Evolutionary conservation across 2,329 filamentous ascomycete genomes (phyloP).

Genomic region (Pseudogymnoascus sp.): DNA sequence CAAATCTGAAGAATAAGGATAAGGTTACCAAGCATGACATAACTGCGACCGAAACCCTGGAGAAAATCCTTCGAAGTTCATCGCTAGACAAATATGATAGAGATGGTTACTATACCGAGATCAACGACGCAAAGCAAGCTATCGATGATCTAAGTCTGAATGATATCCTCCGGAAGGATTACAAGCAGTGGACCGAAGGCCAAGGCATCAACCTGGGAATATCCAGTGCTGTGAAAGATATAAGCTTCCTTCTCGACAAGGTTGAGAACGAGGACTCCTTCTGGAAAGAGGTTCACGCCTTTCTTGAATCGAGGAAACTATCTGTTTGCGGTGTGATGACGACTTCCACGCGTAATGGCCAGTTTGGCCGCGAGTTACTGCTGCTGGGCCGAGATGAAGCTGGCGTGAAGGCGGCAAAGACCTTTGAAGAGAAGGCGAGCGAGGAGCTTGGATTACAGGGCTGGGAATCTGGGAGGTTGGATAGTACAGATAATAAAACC

Average conservation of each 20-base stretch:
- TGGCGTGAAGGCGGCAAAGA: conserved; percentile 43
- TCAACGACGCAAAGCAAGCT: conserved; percentile 60
- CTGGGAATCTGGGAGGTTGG: conserved; percentile 45
- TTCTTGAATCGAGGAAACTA: conserved; percentile 49
- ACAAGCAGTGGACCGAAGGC: conserved; percentile 66
- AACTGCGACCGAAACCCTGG: conserved; percentile 50
- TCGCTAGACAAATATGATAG: conserved; percentile 42
- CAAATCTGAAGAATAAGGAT: conserved; percentile 51
- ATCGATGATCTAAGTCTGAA: conserved; percentile 52
- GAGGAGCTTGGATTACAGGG: conserved; percentile 48
- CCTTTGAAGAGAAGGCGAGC: conserved; percentile 43
- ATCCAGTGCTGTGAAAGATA: conserved; percentile 54
- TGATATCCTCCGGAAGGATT: conserved; percentile 73
- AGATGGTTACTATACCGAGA: conserved; percentile 48
- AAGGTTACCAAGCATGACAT: conserved; percentile 61
- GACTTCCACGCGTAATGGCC: conserved; percentile 44
- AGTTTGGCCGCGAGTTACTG: conserved; percentile 60
- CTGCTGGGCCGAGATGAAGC: conserved; percentile 52
- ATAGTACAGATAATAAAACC: conserved; percentile 32
- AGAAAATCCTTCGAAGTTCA: conserved; percentile 38
- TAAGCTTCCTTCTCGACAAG: conserved; percentile 54
- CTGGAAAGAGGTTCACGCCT: conserved; percentile 41
- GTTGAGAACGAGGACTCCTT: conserved; percentile 39
- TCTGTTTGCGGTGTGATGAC: conserved; percentile 65
- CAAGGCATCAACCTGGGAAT: conserved; percentile 54